phyloP scores from a whole-genome alignment of 495 filamentous ascomycete genomes.

The Penicillium simplicissimum region DNA sequence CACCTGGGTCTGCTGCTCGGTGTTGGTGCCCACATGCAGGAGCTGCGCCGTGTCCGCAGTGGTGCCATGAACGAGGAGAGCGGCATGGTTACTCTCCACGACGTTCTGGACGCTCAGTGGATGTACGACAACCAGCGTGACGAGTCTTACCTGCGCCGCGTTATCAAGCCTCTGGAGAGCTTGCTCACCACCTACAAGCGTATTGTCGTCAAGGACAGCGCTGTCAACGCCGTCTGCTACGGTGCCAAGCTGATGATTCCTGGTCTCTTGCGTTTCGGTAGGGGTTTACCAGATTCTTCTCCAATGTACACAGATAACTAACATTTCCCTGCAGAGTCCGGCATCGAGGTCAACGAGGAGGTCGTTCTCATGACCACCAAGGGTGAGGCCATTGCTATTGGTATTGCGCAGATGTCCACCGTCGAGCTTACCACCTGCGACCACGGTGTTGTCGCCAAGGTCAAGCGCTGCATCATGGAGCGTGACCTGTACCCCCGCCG shows the following conservation, averaged over 20 bases:
- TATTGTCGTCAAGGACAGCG: constrained; percentile 95
- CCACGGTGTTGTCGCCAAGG: constrained; percentile 94
- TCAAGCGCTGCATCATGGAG: constrained; percentile 99
- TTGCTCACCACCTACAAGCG: constrained; percentile 90
- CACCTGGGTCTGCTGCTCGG: constrained; percentile 91
- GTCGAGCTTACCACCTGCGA: constrained; percentile 89
- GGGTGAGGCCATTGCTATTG: constrained; percentile 95
- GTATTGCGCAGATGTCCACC: constrained; percentile 93
- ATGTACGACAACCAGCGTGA: constrained; percentile 87
- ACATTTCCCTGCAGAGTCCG: constrained; percentile 57
- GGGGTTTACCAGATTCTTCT: constrained; percentile 13
- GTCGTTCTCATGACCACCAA: constrained; percentile 98
- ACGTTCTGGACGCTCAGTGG: constrained; percentile 95
- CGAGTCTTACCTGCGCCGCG: constrained; percentile 80
- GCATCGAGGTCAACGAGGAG: constrained; percentile 86
- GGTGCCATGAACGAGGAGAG: constrained; percentile 92
- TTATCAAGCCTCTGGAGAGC: constrained; percentile 87
- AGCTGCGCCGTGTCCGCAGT: constrained; percentile 87
- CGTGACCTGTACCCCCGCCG: constrained; percentile 91
- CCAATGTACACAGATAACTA: not conserved
- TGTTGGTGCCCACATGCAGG: constrained; percentile 98
- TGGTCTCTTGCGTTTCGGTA: constrained; percentile 86
- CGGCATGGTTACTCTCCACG: constrained; percentile 89
- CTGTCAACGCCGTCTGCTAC: constrained; percentile 95
- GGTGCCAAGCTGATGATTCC: constrained; percentile 98